Evolutionary conservation across 176 grass and related monocot species (phyloP).

Genomic region (bread wheat (Triticum aestivum)): DNA sequence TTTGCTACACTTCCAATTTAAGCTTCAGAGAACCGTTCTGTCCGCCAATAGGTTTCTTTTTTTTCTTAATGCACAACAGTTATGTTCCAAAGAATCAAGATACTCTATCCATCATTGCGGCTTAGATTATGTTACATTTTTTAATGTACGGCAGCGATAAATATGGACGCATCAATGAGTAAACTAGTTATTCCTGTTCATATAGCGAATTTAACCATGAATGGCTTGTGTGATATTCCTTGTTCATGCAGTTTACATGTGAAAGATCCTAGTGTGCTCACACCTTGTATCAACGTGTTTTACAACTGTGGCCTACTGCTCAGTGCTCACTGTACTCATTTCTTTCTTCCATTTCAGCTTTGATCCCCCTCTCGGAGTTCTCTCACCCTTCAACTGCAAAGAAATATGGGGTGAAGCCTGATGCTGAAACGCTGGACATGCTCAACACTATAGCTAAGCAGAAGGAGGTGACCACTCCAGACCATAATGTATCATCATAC

Average conservation of each 20-base stretch:
- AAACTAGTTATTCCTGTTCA: neutral
- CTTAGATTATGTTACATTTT: neutral
- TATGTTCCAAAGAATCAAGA: neutral
- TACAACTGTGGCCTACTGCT: neutral
- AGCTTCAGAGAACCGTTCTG: no score
- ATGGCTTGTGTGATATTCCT: neutral
- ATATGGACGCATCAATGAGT: neutral
- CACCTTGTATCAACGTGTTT: neutral
- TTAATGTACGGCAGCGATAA: no score
- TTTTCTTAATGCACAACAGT: no score
- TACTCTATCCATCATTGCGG: neutral
- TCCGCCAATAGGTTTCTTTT: no score
- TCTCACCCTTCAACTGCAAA: slow-evolving; percentile 47
- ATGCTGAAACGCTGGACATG: slow-evolving; percentile 80
- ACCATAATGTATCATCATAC: neutral
- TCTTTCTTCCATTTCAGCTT: slow-evolving; percentile 40
- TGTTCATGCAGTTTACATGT: neutral
- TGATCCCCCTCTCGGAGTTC: slow-evolving; percentile 75
- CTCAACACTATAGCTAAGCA: slow-evolving; percentile 68
- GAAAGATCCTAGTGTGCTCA: neutral
- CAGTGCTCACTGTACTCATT: neutral
- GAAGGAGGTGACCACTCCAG: slow-evolving; percentile 57
- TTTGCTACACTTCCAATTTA: no score
- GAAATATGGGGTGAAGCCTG: slow-evolving; percentile 85
- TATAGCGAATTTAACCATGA: neutral